phyloP scores from a whole-genome alignment of 1,284 basidiomycete species.

The Malassezia arunalokei region DNA sequence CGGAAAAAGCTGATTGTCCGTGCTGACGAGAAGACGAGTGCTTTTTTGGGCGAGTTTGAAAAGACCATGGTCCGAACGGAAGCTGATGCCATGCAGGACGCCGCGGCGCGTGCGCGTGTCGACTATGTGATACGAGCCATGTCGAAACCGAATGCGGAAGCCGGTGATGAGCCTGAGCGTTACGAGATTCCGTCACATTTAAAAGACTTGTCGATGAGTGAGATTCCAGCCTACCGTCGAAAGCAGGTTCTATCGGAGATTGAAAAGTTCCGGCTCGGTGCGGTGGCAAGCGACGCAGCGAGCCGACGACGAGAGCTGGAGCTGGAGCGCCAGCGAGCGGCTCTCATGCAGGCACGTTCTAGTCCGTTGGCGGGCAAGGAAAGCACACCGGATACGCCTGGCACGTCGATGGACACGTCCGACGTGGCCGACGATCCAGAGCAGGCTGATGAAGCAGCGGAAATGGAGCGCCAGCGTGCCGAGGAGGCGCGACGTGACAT shows the following conservation, averaged over 20 bases:
- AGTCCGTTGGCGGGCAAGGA: not conserved
- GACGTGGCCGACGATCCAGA: slow-evolving; percentile 15
- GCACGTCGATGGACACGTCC: not conserved
- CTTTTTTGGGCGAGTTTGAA: slow-evolving; percentile 71
- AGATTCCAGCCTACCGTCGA: slow-evolving; percentile 86
- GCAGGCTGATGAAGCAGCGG: slow-evolving; percentile 20
- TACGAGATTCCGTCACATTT: slow-evolving; percentile 77
- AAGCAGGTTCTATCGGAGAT: slow-evolving; percentile 88
- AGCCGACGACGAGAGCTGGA: slow-evolving; percentile 32
- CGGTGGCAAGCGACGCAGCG: slow-evolving; percentile 39
- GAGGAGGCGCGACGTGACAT: not conserved
- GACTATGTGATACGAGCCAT: slow-evolving; percentile 41
- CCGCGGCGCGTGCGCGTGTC: slow-evolving; percentile 53
- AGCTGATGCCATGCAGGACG: slow-evolving; percentile 45
- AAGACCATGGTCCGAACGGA: slow-evolving; percentile 66
- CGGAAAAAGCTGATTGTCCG: slow-evolving; percentile 62
- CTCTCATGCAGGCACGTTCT: slow-evolving; percentile 8
- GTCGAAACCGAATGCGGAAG: slow-evolving; percentile 54
- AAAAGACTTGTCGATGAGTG: slow-evolving; percentile 83
- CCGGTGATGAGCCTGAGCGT: slow-evolving; percentile 48
- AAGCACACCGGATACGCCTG: not conserved
- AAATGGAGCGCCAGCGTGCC: slow-evolving; percentile 4
- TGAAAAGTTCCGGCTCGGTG: slow-evolving; percentile 55
- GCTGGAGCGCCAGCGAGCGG: slow-evolving; percentile 27
- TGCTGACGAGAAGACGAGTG: slow-evolving; percentile 80